Evolutionary conservation across 106 monocot genomes (phyloP), one percentile per base, ranked within the genome.

Genomic region (Platanthera zijinensis): DNA sequence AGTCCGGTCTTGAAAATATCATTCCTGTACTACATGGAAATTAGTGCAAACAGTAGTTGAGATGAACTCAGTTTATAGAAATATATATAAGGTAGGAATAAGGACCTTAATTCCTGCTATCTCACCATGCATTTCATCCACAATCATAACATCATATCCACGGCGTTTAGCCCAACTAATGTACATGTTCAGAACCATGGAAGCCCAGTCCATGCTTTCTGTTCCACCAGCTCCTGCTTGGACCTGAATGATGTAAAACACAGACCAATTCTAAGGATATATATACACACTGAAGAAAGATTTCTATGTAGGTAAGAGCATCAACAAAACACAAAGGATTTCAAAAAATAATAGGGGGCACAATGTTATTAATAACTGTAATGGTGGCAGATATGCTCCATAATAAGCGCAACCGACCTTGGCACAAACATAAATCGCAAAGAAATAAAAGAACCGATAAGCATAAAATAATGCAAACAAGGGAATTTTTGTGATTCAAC

Each of bases 161-260:
- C 72, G 99, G 21, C 69, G 79, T 57, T 89, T 82, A 49, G 90
- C 91, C 99, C 99, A 99, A 78, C 80, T 83, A 67, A 74, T 88
- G 85, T 97, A 97, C 93, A 94, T 93, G 77, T 99, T 90, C 86
- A 88, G 82, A 52, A 94, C 80, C 99, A 99, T 99, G 73, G 99
- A 84, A 82, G 99, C 92, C 99, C 99, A 99, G 64, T 99, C 99
- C 87, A 86, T 99, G 86, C 99, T 99, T 80, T 99, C 99, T 75
- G 92, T 99, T 73, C 99, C 94, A 62, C 99, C 99, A 74, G 94
- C 99, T 76, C 94, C 99, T 75, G 94, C 91, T 85, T 99, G 99
- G 81, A 99, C 94, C 99, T 99, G 75, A 39, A 87, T 75, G 10
- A 63, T 62, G 39, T n/a, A 12, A 48, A 46, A 70, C 70, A 70